phyloP scores from a whole-genome alignment of 2,329 filamentous ascomycete genomes.

The Xylariaceae sp. region DNA sequence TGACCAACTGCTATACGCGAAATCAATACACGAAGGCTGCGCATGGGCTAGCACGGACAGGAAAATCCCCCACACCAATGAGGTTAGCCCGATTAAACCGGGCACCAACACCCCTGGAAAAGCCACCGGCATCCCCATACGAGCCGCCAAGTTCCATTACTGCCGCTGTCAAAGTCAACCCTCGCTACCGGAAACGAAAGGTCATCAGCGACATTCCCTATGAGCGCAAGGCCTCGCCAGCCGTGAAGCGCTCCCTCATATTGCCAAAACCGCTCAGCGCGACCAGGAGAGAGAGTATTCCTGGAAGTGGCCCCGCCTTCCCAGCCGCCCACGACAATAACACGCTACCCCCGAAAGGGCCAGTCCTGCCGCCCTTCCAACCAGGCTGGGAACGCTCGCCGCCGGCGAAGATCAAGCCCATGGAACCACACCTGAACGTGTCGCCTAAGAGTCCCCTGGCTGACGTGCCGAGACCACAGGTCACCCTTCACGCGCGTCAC shows the following conservation, averaged over 20 bases:
- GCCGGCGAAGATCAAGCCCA: conserved; percentile 26
- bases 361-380: conserved; percentile 31
- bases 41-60: conserved; percentile 26
- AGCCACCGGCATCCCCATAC: conserved; percentile 12
- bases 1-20: conserved; percentile 22
- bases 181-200: conserved; percentile 51
- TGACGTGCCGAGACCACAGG: conserved; percentile 14
- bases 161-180: conserved; percentile 53
- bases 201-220: conserved; percentile 23
- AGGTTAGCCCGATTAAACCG: conserved; percentile 17
- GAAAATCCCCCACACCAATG: conserved; percentile 27
- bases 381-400: conserved; percentile 27
- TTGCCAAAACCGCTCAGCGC: conserved; percentile 4
- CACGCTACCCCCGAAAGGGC: conserved; percentile 17
- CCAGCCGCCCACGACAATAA: background rate
- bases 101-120: conserved; percentile 6
- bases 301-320: conserved; percentile 6
- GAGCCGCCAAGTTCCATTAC: conserved; percentile 47
- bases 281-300: background rate
- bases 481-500: too few relatives aligned
- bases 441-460: conserved; percentile 35
- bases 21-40: conserved; percentile 30
- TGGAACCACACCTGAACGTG: conserved; percentile 33
- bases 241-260: conserved; percentile 3
- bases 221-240: conserved; percentile 1